Evolutionary conservation across 192 early-diverging fungal species (phyloP), one percentile per base, ranked within the genome.

Genomic region (Neocallimastix lanati): DNA sequence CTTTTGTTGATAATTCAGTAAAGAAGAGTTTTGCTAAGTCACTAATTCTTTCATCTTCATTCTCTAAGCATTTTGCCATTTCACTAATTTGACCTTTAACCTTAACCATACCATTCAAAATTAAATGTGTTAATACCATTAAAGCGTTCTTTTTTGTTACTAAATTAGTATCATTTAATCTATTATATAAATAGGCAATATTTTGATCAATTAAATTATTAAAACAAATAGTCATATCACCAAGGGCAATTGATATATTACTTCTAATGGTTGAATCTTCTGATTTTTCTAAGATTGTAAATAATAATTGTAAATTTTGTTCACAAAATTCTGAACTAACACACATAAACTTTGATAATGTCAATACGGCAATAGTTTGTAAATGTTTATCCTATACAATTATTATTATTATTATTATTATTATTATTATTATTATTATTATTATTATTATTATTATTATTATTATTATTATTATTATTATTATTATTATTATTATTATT

Each of bases 51-150:
- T 84, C 83, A 82, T 98, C 96, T 28, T 88, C 86, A 82, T 95
- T 94, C 81, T 95, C 95, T 12, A 98, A 86, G 77, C 96, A 98
- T 82, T 97, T 98, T 2, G 97, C 97, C 94, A 99, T 98, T 84
- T 98, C 96, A 82, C 93, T 93, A 76, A 99, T 88, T 82, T 99
- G 96, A 14, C 97, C 98, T 84, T 98, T 99, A 38, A 97, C 96
- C 82, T 99, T 99, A 83, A 99, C 92, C 96, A 98, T 98, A 28
- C 97, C 97, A 83, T 99, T 99, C 76, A 99, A 86, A 76, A 98
- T 95, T 85, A 99, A 85, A 82, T 97, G 96, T 0, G 97, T 97
- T 58, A 99, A 84, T 16, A 99, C 98, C 98, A 99, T 99, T 58
- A 99, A 90, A 67, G 96, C 92, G 83, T 96, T 99, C 85, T 96